Evolutionary conservation across 495 filamentous ascomycete genomes (phyloP).

Genomic region (Podospora comata): DNA sequence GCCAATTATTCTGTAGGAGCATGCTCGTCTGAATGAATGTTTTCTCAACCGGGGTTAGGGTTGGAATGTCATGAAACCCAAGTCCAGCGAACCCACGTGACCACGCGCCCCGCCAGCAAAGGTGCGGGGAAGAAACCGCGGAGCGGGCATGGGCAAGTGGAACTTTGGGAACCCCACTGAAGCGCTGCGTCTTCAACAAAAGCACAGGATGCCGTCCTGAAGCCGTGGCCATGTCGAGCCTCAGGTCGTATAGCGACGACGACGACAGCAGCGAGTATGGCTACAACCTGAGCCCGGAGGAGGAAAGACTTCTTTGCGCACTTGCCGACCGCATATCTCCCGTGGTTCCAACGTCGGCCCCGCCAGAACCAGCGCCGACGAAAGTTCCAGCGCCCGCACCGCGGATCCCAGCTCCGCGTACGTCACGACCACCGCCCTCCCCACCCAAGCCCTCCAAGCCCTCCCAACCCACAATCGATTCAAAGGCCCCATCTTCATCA

Average conservation of each 20-base stretch:
- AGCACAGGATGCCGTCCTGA: slow-evolving; percentile 1
- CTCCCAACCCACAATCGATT: not conserved
- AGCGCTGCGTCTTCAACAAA: not conserved
- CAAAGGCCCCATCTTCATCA: not conserved
- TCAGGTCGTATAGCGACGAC: slow-evolving; percentile 32
- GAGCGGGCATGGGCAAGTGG: not conserved
- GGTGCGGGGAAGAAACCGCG: not conserved
- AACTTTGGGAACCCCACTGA: not conserved
- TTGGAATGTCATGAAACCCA: too few relatives aligned
- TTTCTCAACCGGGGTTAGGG: too few relatives aligned
- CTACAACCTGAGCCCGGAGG: slow-evolving; percentile 65
- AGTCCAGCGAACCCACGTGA: not conserved
- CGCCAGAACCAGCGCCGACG: slow-evolving; percentile 3
- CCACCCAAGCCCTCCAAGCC: not conserved
- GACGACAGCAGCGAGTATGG: slow-evolving; percentile 64
- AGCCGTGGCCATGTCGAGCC: slow-evolving; percentile 19
- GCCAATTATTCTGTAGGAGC: too few relatives aligned
- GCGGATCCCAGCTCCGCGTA: not conserved
- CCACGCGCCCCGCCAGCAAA: not conserved
- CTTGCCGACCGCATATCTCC: slow-evolving; percentile 21
- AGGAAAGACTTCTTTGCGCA: slow-evolving; percentile 40
- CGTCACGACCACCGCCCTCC: not conserved
- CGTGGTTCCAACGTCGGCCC: slow-evolving; percentile 6
- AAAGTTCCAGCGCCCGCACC: slow-evolving; percentile 6
- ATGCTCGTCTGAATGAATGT: too few relatives aligned